Conservation (phyloP, 108 stramenopile species). For the Fragilariopsis cylindrus region DNA sequence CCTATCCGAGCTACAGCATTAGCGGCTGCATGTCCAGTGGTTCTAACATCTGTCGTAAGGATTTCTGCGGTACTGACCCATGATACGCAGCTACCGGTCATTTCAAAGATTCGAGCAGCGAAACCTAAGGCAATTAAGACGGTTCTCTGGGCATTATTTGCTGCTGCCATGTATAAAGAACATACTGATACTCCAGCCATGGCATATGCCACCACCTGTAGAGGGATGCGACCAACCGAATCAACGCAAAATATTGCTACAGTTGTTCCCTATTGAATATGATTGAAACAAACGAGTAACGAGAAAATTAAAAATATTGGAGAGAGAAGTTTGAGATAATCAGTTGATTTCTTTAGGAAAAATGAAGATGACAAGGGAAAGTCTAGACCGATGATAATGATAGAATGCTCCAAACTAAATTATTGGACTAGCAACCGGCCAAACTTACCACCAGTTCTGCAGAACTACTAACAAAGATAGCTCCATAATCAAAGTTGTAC, state of each 20-base stretch:
- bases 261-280: conserved; percentile 46
- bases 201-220: conserved; percentile 56
- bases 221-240: conserved; percentile 58
- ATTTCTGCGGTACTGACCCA: conserved; percentile 83
- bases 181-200: conserved; percentile 62
- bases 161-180: conserved; percentile 35
- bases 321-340: not conserved
- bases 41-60: conserved; percentile 73
- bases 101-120: conserved; percentile 70
- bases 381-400: not conserved
- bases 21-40: conserved; percentile 69
- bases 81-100: conserved; percentile 62
- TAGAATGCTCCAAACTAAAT: no score
- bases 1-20: conserved; percentile 78
- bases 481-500: conserved; percentile 64
- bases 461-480: conserved; percentile 63
- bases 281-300: conserved; percentile 36
- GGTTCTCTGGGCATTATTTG: conserved; percentile 23
- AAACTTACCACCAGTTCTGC: conserved; percentile 48
- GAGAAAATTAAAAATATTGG: conserved; percentile 41
- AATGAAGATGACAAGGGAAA: no score
- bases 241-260: conserved; percentile 62
- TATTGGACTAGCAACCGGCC: no score
- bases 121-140: conserved; percentile 54
- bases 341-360: no score